Percentiles rank a stretch among this genome's conserved stretches.
phyloP scores from a whole-genome alignment of 1,284 basidiomycete genomes.

The Sanghuangporus weigelae region DNA sequence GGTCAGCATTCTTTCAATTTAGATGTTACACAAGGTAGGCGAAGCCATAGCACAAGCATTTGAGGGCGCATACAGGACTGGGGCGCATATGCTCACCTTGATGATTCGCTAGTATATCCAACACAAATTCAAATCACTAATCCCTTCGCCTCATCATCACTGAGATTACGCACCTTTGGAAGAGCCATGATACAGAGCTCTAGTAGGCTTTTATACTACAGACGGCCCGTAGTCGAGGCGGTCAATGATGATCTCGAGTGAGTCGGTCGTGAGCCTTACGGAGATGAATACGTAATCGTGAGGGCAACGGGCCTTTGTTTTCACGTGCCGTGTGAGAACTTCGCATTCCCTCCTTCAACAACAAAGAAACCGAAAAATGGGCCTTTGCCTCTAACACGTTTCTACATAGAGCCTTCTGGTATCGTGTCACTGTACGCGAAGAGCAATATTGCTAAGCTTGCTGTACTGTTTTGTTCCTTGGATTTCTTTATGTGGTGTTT shows the following conservation, averaged over 20 bases:
- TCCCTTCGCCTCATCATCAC: background rate
- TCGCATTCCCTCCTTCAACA: background rate
- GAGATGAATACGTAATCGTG: background rate
- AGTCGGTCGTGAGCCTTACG: background rate
- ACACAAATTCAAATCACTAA: background rate
- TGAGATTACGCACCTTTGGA: slow-evolving; percentile 26
- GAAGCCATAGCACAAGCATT: background rate
- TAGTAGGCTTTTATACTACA: background rate
- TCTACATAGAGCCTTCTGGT: too few relatives aligned
- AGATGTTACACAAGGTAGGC: background rate
- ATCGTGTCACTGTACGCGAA: too few relatives aligned
- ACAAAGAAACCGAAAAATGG: too few relatives aligned
- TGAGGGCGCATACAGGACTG: background rate
- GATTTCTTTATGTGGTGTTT: too few relatives aligned
- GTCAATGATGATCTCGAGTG: background rate
- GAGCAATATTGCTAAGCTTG: too few relatives aligned
- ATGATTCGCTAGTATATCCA: slow-evolving; percentile 41
- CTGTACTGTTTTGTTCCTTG: too few relatives aligned
- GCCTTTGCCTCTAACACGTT: too few relatives aligned
- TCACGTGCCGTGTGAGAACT: background rate
- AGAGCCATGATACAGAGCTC: slow-evolving; percentile 24
- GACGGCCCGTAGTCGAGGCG: background rate
- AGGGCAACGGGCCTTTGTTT: background rate
- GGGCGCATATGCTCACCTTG: slow-evolving; percentile 37
- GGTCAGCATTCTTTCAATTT: background rate